Percentiles rank a stretch among this genome's conserved stretches.
Conservation (phyloP, 2,329 filamentous ascomycete genomes). For the Colletotrichum trifolii region DNA sequence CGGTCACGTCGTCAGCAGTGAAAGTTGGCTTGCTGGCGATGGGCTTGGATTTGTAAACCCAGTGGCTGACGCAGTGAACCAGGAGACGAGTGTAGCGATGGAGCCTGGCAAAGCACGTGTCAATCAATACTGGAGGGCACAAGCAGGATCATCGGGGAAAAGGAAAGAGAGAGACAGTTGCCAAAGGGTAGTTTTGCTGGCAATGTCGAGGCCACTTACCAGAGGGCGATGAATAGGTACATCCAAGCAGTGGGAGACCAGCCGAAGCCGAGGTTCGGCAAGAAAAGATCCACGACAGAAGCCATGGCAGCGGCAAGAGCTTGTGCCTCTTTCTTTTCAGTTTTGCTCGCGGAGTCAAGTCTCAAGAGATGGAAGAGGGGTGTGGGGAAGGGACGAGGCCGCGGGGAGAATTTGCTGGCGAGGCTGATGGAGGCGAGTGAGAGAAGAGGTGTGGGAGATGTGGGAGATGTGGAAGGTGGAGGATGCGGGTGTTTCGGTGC, state of each 20-base stretch:
- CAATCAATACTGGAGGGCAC: constrained; percentile 38
- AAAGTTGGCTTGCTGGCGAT: constrained; percentile 84
- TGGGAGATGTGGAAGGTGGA: background rate
- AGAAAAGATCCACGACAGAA: constrained; percentile 31
- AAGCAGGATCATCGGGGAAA: background rate
- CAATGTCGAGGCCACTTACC: constrained; percentile 51
- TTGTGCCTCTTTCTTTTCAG: too few relatives aligned
- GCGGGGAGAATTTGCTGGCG: constrained; percentile 8
- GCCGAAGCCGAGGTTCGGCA: constrained; percentile 29
- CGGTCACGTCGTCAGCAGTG: constrained; percentile 86
- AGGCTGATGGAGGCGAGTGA: background rate
- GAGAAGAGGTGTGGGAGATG: background rate
- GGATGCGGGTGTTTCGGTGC: constrained; percentile 2
- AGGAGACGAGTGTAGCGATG: constrained; percentile 89
- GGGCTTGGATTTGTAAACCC: constrained; percentile 86
- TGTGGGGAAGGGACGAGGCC: background rate
- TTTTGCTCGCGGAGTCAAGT: too few relatives aligned
- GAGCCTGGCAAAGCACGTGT: constrained; percentile 64
- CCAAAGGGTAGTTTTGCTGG: background rate
- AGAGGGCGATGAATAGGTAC: constrained; percentile 46
- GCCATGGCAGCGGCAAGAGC: constrained; percentile 12
- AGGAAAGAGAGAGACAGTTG: background rate
- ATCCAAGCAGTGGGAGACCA: constrained; percentile 37
- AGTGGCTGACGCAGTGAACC: constrained; percentile 87
- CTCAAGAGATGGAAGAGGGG: too few relatives aligned